These are phyloP conservation scores for Bisporella sp. DNA, from an alignment of 2,329 filamentous ascomycete genomes.

Conservation along the genomic window DNA sequence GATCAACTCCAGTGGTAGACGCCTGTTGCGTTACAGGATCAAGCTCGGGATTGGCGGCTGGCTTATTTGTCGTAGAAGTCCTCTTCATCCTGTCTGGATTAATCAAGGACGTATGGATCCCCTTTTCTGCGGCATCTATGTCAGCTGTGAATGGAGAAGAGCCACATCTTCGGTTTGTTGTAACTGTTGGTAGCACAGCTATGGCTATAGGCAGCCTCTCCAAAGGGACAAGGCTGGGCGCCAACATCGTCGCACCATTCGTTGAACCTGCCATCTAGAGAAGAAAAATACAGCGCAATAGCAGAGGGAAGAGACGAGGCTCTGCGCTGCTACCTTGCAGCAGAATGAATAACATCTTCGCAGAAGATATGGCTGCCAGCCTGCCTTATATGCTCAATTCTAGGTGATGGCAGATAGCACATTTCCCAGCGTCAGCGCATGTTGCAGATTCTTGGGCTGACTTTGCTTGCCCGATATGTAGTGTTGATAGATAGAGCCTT, in stretches of 20 bases:
- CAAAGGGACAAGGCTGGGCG: neutral
- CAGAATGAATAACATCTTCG: neutral
- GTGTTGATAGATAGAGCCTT: no score
- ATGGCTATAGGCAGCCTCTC: neutral
- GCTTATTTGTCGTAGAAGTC: neutral
- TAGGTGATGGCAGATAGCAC: neutral
- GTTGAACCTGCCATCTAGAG: neutral
- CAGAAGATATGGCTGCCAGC: neutral
- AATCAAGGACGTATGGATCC: neutral
- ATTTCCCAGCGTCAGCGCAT: neutral
- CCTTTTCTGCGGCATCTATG: conserved; percentile 2
- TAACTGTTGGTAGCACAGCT: neutral
- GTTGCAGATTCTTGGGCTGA: neutral
- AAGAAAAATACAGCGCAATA: neutral
- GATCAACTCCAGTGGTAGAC: neutral
- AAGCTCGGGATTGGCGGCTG: neutral
- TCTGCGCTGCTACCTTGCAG: neutral
- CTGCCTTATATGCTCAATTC: neutral
- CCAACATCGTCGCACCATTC: neutral
- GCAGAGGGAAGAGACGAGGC: neutral
- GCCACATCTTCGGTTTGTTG: neutral
- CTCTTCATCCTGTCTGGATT: neutral
- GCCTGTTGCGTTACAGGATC: neutral
- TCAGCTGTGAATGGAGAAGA: neutral
- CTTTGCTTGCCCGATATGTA: neutral